These are phyloP conservation scores for Lasiodiplodia theobromae DNA, from an alignment of 2,329 filamentous ascomycete genomes.

Conservation along the genomic window DNA sequence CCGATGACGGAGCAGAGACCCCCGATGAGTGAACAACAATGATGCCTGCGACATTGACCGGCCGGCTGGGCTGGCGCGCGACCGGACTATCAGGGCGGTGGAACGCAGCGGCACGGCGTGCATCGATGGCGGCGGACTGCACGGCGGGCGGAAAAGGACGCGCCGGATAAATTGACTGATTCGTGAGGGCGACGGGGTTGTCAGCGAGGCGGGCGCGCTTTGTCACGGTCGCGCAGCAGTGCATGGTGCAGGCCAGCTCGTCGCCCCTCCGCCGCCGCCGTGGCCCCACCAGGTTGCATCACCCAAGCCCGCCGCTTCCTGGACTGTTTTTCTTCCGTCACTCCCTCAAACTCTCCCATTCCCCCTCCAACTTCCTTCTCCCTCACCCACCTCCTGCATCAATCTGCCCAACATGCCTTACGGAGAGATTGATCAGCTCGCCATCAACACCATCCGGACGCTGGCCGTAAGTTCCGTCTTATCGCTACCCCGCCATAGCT, in stretches of 20 bases:
- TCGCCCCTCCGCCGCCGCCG: conserved; percentile 17
- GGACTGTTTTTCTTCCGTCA: conserved; percentile 30
- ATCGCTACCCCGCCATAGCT: conserved; percentile 30
- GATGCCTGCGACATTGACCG: neutral
- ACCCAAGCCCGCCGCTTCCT: conserved; percentile 25
- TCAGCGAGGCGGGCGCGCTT: conserved; percentile 19
- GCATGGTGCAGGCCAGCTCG: conserved; percentile 14
- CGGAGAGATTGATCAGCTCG: conserved; percentile 84
- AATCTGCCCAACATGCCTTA: conserved; percentile 75
- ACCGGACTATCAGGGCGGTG: neutral
- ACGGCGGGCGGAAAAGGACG: conserved; percentile 17
- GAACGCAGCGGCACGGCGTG: neutral
- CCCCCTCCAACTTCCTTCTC: conserved; percentile 28
- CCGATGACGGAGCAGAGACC: conserved; percentile 23
- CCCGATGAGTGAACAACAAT: conserved; percentile 6
- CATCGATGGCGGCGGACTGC: neutral
- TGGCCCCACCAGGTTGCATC: conserved; percentile 28
- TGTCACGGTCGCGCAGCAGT: conserved; percentile 22
- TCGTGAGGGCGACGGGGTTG: conserved; percentile 18
- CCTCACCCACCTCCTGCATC: conserved; percentile 29
- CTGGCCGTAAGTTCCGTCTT: conserved; percentile 77
- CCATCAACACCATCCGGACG: conserved; percentile 97
- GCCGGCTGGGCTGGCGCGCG: neutral
- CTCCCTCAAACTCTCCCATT: conserved; percentile 23
- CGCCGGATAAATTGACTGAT: conserved; percentile 24